These are phyloP conservation scores for Aspergillus neoniger DNA, from an alignment of 2,329 filamentous ascomycete species.

Conservation along the genomic window DNA sequence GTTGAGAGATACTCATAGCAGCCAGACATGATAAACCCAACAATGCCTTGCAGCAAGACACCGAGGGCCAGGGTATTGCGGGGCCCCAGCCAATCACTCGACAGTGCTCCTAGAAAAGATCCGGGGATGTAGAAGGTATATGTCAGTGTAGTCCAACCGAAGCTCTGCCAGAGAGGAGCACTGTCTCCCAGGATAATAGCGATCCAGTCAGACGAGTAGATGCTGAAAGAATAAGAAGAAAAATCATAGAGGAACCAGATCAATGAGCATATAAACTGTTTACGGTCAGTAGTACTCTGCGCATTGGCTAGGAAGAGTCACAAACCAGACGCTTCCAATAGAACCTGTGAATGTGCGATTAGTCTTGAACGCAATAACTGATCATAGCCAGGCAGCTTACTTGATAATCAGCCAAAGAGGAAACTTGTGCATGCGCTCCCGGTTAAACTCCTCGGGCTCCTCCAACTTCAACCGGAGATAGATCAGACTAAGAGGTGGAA, in stretches of 20 bases:
- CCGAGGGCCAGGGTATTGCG: constrained; percentile 71
- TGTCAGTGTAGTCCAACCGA: constrained; percentile 87
- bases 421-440: constrained; percentile 67
- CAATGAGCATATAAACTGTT: constrained; percentile 61
- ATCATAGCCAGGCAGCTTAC: constrained; percentile 24
- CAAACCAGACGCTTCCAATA: constrained; percentile 70
- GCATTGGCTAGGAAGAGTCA: background rate
- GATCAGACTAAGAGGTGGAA: constrained; percentile 74
- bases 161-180: constrained; percentile 70
- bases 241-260: constrained; percentile 93
- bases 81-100: constrained; percentile 78
- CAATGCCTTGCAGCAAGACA: constrained; percentile 69
- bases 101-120: constrained; percentile 72
- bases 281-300: constrained; percentile 2
- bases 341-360: constrained; percentile 49
- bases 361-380: background rate
- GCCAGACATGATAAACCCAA: constrained; percentile 88
- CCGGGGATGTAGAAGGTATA: constrained; percentile 89
- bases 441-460: constrained; percentile 76
- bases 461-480: constrained; percentile 70
- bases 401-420: constrained; percentile 52
- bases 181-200: constrained; percentile 61
- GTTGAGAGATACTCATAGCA: constrained; percentile 70
- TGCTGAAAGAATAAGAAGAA: constrained; percentile 78
- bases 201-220: constrained; percentile 71